Evolutionary conservation across 1,139 yeast species (phyloP).

Genomic region (Kodamaea plutei): DNA sequence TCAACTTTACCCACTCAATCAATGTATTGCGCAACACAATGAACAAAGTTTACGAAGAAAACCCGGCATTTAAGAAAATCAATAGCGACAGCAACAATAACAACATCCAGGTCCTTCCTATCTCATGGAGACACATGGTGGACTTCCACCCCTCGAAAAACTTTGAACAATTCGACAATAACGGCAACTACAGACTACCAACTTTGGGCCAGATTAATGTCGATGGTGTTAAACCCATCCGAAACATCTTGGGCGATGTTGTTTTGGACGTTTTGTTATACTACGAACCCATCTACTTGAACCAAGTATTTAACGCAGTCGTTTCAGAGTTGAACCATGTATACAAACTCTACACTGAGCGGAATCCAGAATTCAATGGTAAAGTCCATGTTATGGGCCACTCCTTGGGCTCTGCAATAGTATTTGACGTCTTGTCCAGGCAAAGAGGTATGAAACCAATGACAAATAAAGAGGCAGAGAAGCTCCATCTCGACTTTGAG

Average conservation of each 20-base stretch:
- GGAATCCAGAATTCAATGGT: slow-evolving; percentile 76
- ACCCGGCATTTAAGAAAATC: slow-evolving; percentile 37
- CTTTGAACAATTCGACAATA: slow-evolving; percentile 22
- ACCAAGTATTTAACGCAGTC: slow-evolving; percentile 63
- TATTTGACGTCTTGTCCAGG: slow-evolving; percentile 60
- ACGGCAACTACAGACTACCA: slow-evolving; percentile 48
- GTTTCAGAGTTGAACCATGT: slow-evolving; percentile 67
- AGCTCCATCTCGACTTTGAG: slow-evolving; percentile 52
- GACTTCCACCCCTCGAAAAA: slow-evolving; percentile 52
- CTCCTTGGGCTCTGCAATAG: slow-evolving; percentile 84
- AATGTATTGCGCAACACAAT: slow-evolving; percentile 65
- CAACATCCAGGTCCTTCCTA: slow-evolving; percentile 71
- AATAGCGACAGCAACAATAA: slow-evolving; percentile 38
- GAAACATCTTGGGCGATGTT: slow-evolving; percentile 82
- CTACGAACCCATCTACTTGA: slow-evolving; percentile 71
- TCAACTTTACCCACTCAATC: slow-evolving; percentile 84
- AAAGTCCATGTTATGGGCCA: slow-evolving; percentile 84
- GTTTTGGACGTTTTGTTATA: slow-evolving; percentile 79
- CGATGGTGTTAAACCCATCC: slow-evolving; percentile 72
- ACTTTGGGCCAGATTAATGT: slow-evolving; percentile 69
- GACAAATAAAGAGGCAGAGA: slow-evolving; percentile 12
- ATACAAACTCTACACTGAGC: slow-evolving; percentile 52
- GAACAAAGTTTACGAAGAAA: slow-evolving; percentile 50
- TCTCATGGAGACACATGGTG: slow-evolving; percentile 71
- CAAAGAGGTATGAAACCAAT: too few species aligned